These are phyloP conservation scores for Ceriops zippeliana DNA, from an alignment of 345 rosid species.

Conservation along the genomic window DNA sequence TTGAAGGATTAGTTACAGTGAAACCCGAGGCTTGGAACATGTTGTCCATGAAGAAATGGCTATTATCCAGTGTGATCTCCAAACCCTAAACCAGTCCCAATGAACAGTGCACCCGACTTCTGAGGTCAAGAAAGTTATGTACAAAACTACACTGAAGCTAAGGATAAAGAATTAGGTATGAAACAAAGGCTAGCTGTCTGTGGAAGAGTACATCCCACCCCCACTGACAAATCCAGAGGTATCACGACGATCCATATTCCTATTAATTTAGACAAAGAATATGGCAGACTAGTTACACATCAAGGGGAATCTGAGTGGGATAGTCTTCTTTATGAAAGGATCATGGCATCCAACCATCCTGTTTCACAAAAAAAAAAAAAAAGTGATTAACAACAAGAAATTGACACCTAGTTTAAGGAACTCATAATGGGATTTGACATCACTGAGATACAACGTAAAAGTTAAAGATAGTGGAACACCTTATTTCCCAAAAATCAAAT, in stretches of 20 bases:
- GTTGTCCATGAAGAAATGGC: slow-evolving; percentile 52
- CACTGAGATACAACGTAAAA: too few species aligned
- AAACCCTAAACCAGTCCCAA: slow-evolving; percentile 41
- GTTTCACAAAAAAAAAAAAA: background rate
- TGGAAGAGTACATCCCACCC: slow-evolving; percentile 48
- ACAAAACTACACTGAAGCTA: slow-evolving; percentile 53
- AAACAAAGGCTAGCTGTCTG: slow-evolving; percentile 15
- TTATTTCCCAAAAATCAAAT: too few species aligned
- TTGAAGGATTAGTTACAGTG: slow-evolving; percentile 44
- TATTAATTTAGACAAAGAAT: slow-evolving; percentile 24
- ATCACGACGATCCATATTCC: slow-evolving; percentile 57
- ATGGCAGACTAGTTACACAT: slow-evolving; percentile 28
- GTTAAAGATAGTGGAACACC: too few species aligned
- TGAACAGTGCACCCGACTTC: slow-evolving; percentile 58
- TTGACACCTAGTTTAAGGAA: background rate
- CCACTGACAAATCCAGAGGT: slow-evolving; percentile 99
- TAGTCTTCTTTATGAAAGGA: slow-evolving; percentile 25
- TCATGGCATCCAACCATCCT: slow-evolving; percentile 29
- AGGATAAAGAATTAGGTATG: background rate
- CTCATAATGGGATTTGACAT: too few species aligned
- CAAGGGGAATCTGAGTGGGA: slow-evolving; percentile 15
- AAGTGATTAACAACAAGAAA: background rate
- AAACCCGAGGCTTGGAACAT: slow-evolving; percentile 45
- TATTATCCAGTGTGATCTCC: slow-evolving; percentile 30
- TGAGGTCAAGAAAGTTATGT: slow-evolving; percentile 40